Evolutionary conservation across 345 rosid species (phyloP).

Genomic region (Hevea brasiliensis): DNA sequence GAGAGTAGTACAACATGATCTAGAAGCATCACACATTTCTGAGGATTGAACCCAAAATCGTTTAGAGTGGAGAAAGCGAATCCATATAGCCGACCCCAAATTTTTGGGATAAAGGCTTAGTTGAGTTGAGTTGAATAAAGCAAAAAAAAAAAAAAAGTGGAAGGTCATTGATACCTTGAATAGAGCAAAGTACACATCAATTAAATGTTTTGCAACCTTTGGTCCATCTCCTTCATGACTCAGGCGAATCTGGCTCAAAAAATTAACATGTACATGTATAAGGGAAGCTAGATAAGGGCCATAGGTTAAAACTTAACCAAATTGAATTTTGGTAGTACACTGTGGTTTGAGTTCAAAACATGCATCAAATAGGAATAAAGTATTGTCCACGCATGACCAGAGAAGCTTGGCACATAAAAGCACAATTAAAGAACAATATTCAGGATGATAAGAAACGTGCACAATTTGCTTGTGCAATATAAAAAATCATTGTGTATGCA

Average conservation of each 20-base stretch:
- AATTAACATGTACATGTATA: constrained; percentile 65
- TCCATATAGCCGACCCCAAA: too few relatives aligned
- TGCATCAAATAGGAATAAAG: too few relatives aligned
- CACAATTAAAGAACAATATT: not conserved
- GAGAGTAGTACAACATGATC: too few relatives aligned
- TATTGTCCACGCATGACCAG: not conserved
- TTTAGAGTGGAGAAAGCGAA: too few relatives aligned
- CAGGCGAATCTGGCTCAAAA: constrained; percentile 79
- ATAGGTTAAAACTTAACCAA: not conserved
- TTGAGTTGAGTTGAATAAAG: too few relatives aligned
- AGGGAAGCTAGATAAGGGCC: constrained; percentile 12
- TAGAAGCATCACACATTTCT: too few relatives aligned
- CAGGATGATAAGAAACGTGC: not conserved
- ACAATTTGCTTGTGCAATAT: too few relatives aligned
- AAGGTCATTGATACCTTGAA: constrained; percentile 62
- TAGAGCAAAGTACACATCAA: constrained; percentile 90
- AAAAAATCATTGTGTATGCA: not conserved
- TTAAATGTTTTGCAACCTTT: constrained; percentile 77
- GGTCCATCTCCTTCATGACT: constrained; percentile 88
- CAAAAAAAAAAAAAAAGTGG: not conserved
- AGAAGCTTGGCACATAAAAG: not conserved
- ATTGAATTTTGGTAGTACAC: not conserved
- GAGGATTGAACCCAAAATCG: too few relatives aligned
- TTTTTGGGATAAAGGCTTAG: too few relatives aligned
- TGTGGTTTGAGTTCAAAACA: not conserved